Evolutionary conservation across 208 protist species (phyloP), one percentile per base, ranked within the genome.

Genomic region (Trichomonas vaginalis): DNA sequence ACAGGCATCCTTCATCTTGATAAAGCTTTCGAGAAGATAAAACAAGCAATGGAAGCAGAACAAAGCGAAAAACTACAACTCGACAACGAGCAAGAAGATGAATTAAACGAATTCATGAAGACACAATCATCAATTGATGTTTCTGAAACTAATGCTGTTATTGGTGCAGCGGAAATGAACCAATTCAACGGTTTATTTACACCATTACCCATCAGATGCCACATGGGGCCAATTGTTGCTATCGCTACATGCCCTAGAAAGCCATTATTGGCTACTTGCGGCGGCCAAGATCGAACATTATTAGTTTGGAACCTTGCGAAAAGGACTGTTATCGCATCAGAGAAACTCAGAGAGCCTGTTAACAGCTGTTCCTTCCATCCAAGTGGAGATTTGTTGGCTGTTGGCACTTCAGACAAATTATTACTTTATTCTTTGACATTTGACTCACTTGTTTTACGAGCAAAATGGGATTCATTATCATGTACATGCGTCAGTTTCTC

Each of bases 311-410:
- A 92, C 51, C 45, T 92, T 39, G 86, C 86, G 35, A 92, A 92
- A 47, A 92, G 46, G 37, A 51, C 45, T 17, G 86, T 92, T 51
- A 48, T 92, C 51, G 40, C 86, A 39, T 56, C 86, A 10, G 86
- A 51, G 27, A 92, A 39, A 45, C 45, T 92, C 6, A 3, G 40
- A 39, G 86, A 92, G 27, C 40, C 86, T n/a, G 86, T 92, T 27
- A 92, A 92, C 45, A 92, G 86, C 15, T 92, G 86, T 39, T 40
- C 15, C 6, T 92, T 92, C n/a, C 86, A 92, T 92, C 86, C 86
- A 51, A 37, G 15, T 39, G 86, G 86, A 21, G 86, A 92, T 51
- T 32, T 92, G 12, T 47, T 92, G 37, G 86, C 86, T 12, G 86
- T 92, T 56, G 86, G 86, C 2, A 92, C 40, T 39, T 92, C 86